Conservation (phyloP, 306 rosid genomes). For the Medicago truncatula region MtrunA17r5.0-ANR NC_053042.1:12925501-12926000, state of each 20-base stretch:
- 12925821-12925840: background rate
- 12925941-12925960: background rate
- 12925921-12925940: background rate
- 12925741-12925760: background rate
- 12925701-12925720: background rate
- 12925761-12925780: background rate
- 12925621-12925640: background rate
- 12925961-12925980: background rate
- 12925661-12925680: background rate
- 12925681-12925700: background rate
- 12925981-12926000: background rate
- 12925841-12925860: background rate
- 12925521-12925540: too few species aligned
- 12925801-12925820: conserved; percentile 1
- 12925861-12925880: background rate
- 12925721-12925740: background rate
- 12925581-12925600: background rate
- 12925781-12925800: background rate
- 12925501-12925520: too few species aligned
- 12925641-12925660: background rate
- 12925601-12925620: background rate
- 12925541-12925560: too few species aligned
- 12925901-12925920: background rate
- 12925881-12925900: background rate
- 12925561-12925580: too few species aligned